Evolutionary conservation across 257 asterid genomes (phyloP).

Genomic region (Solanum dulcamara): DNA sequence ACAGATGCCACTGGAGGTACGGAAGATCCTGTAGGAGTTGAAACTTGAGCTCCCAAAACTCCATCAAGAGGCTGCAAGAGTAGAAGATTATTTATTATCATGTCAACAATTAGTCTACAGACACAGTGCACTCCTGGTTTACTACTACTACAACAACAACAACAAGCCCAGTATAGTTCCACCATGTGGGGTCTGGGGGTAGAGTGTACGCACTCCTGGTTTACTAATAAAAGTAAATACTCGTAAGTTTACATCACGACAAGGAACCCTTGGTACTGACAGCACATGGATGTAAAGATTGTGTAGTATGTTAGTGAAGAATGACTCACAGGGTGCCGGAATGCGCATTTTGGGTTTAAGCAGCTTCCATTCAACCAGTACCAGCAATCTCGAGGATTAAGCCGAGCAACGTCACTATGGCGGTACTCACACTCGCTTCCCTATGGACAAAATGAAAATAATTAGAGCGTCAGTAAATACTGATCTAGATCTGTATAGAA

Average conservation of each 20-base stretch:
- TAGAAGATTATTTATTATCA: background rate
- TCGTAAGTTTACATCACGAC: background rate
- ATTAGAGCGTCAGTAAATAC: background rate
- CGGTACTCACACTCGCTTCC: conserved; percentile 89
- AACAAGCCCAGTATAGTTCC: too few relatives aligned
- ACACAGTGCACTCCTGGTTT: background rate
- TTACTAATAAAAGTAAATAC: background rate
- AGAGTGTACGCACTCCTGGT: background rate
- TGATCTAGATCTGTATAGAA: background rate
- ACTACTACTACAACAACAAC: too few relatives aligned
- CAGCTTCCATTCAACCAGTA: conserved; percentile 82
- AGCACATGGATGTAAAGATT: background rate
- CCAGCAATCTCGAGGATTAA: conserved; percentile 86
- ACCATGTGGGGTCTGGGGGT: too few relatives aligned
- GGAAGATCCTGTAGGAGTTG: conserved; percentile 39
- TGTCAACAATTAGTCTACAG: background rate
- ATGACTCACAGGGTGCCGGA: conserved; percentile 82
- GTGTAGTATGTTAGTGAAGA: background rate
- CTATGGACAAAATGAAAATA: conserved; percentile 17
- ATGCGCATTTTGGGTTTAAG: conserved; percentile 69
- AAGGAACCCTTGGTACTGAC: background rate
- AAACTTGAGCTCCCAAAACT: conserved; percentile 42
- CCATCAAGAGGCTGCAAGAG: conserved; percentile 75
- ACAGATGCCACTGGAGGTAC: conserved; percentile 20
- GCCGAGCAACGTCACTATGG: conserved; percentile 75